Conservation (phyloP, 1,284 basidiomycete genomes). For the Ceratobasidium sp. region DNA sequence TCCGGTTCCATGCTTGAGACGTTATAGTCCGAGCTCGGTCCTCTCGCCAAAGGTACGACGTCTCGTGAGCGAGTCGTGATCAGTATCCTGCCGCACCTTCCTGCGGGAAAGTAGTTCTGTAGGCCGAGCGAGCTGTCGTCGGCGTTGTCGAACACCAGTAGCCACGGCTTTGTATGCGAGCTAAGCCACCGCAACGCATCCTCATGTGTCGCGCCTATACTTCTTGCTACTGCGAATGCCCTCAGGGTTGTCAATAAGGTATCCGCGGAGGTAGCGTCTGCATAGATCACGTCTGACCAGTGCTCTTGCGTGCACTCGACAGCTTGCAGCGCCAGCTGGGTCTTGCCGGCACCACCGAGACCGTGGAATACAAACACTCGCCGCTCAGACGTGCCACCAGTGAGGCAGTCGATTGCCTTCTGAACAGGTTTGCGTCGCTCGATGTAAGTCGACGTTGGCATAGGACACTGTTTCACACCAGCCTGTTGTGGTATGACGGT, state of each 20-base stretch:
- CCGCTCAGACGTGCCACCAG: not conserved
- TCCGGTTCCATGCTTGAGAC: slow-evolving; percentile 26
- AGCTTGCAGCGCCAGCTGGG: slow-evolving; percentile 4
- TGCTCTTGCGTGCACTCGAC: not conserved
- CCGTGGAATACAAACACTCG: slow-evolving; percentile 32
- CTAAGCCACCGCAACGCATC: slow-evolving; percentile 24
- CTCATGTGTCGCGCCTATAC: not conserved
- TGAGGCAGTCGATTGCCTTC: not conserved
- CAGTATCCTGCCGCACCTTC: slow-evolving; percentile 17
- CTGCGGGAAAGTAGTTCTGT: not conserved
- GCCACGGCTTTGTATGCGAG: slow-evolving; percentile 3
- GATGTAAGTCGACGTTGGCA: slow-evolving; percentile 1
- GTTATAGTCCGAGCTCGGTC: not conserved
- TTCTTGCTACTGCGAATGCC: not conserved
- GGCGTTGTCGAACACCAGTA: slow-evolving; percentile 40
- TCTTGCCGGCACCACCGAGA: slow-evolving; percentile 34
- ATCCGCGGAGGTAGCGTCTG: slow-evolving; percentile 32
- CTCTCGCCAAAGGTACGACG: not conserved
- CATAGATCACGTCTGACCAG: slow-evolving; percentile 31
- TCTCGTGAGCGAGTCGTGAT: slow-evolving; percentile 41
- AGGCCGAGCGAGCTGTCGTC: slow-evolving; percentile 26
- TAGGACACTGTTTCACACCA: slow-evolving; percentile 5
- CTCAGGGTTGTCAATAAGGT: slow-evolving; percentile 1
- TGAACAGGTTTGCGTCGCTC: not conserved
- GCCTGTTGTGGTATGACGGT: too few relatives aligned